Percentiles rank a stretch among this genome's conserved stretches.
These are phyloP conservation scores for Filobasidium wieringae DNA, from an alignment of 768 basidiomycete species.

Conservation along the genomic window DNA sequence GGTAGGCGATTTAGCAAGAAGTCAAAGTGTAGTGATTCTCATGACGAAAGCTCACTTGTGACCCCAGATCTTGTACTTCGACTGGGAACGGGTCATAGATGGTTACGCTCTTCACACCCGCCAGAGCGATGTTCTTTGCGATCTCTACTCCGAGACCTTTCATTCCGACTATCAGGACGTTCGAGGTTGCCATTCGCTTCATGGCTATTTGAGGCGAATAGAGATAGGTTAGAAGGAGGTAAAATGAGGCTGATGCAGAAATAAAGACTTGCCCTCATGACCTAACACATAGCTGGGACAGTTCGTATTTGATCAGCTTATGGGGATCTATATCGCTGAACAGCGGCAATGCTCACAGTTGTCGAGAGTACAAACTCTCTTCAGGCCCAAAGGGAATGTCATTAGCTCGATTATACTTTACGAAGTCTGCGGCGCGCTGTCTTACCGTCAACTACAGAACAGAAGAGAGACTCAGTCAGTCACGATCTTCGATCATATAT, in stretches of 20 bases:
- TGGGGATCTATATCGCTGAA: neutral
- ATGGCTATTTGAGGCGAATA: constrained; percentile 51
- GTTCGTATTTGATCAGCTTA: neutral
- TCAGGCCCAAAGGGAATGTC: neutral
- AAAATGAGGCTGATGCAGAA: neutral
- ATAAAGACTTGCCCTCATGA: neutral
- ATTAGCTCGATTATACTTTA: neutral
- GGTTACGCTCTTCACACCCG: constrained; percentile 94
- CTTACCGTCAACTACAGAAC: constrained; percentile 32
- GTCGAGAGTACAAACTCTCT: constrained; percentile 39
- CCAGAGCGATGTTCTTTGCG: constrained; percentile 88
- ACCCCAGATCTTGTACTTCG: constrained; percentile 75
- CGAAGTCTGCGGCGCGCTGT: neutral
- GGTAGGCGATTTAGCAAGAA: neutral
- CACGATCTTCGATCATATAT: neutral
- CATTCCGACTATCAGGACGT: constrained; percentile 83
- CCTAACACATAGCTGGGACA: neutral
- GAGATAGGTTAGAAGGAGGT: constrained; percentile 3
- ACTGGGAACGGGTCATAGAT: constrained; percentile 87
- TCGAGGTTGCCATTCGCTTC: constrained; percentile 96
- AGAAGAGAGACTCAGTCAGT: neutral
- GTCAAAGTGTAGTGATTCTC: neutral
- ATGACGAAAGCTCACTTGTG: constrained; percentile 52
- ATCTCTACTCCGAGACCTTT: constrained; percentile 92
- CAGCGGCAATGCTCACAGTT: constrained; percentile 24